Evolutionary conservation across 1,139 yeast species (phyloP), one percentile per base, ranked within the genome.

Genomic region (Meyerozyma sp.): DNA sequence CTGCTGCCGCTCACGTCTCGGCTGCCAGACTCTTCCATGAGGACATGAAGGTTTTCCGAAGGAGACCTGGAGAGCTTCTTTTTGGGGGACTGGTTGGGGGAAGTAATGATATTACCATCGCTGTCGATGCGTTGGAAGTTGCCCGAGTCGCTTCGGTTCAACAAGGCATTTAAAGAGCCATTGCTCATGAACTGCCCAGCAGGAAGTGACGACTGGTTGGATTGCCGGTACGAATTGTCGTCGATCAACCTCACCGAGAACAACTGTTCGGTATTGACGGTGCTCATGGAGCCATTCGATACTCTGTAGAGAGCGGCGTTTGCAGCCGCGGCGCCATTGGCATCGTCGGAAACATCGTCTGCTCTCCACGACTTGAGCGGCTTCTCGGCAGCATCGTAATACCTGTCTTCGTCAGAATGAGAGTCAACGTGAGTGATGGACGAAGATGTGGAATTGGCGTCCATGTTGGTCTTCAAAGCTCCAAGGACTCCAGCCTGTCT

Each of bases 191-290:
- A 62, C 42, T 58, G 60, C 11, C 54, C 55, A 29, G 41, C 36
- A 2, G 46, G 42, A 28, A 55, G 54, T 2, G 73, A 63, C 18
- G 65, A 59, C 38, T 48, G 58, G 39, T 51, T 53, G 40, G 71
- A 77, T 36, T 64, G 63, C 16, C 62, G 47, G 45, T 44, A 40
- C 9, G 57, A 52, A 40, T 68, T 67, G 52, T 81, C 84, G 20
- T 82, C 85, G 21, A 88, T 91, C 41, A 88, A 68, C 55, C 91
- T 77, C 34, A 93, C 89, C 8, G 90, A 84, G 56, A 89, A 76
- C 40, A 90, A 71, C 61, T 89, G 94, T 45, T 84, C 90, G 0
- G 96, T 87, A 40, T 93, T 83, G 25, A 90, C 93, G 0, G 96
- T 89, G 30, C 93, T 91, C 50, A 86, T 58, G 0, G 96, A 86